These are phyloP conservation scores for Diaporthe velutina DNA, from an alignment of 2,329 filamentous ascomycete genomes.

Conservation along the genomic window DNA sequence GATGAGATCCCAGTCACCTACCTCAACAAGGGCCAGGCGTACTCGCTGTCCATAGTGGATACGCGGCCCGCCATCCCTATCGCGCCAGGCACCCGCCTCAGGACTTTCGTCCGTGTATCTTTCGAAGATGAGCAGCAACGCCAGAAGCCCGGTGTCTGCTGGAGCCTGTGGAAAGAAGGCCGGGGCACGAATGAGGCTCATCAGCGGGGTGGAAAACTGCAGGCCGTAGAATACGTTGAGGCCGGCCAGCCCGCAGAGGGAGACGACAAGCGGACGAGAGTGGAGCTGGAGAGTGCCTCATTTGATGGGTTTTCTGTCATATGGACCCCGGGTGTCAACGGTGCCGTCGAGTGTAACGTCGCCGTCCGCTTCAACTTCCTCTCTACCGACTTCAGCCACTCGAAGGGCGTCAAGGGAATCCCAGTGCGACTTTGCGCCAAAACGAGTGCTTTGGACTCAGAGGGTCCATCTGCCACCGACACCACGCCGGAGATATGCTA, in stretches of 20 bases:
- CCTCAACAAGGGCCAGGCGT: conserved; percentile 96
- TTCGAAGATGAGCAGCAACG: conserved; percentile 97
- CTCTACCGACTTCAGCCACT: conserved; percentile 98
- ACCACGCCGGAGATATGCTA: conserved; percentile 82
- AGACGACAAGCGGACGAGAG: conserved; percentile 75
- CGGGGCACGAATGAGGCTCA: conserved; percentile 96
- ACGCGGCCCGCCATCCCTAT: conserved; percentile 73
- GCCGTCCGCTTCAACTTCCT: conserved; percentile 98
- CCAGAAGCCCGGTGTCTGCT: conserved; percentile 77
- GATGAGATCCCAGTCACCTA: conserved; percentile 98
- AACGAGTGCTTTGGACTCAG: conserved; percentile 75
- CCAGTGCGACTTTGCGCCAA: conserved; percentile 94
- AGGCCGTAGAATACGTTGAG: conserved; percentile 95
- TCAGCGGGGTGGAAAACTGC: conserved; percentile 89
- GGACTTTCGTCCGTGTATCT: conserved; percentile 93
- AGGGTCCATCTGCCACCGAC: conserved; percentile 58
- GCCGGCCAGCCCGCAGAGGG: conserved; percentile 69
- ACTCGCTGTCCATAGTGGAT: conserved; percentile 87
- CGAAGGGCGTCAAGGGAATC: conserved; percentile 98
- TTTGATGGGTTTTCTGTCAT: conserved; percentile 95
- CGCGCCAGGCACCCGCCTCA: conserved; percentile 76
- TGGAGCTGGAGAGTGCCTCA: conserved; percentile 81
- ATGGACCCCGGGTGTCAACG: conserved; percentile 82
- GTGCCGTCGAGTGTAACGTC: conserved; percentile 82
- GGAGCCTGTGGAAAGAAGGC: conserved; percentile 93